Conservation (phyloP, 148 eudicot species). For the Nepenthes mirabilis region DNA sequence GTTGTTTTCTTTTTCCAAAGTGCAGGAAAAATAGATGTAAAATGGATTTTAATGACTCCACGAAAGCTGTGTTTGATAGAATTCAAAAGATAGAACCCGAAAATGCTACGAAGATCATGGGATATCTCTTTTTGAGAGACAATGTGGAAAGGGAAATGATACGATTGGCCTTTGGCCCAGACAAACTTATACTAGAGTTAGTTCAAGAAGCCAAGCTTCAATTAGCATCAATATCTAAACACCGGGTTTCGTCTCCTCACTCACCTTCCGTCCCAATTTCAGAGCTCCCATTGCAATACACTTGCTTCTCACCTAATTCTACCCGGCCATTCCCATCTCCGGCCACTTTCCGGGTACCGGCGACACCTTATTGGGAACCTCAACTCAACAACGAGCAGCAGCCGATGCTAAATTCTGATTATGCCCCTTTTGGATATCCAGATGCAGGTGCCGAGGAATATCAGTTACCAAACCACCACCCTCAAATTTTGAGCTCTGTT, state of each 20-base stretch:
- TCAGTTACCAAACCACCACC: slow-evolving; percentile 13
- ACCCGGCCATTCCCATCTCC: slow-evolving; percentile 23
- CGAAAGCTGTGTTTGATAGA: slow-evolving; percentile 25
- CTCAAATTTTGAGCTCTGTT: slow-evolving; percentile 23
- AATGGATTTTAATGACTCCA: slow-evolving; percentile 58
- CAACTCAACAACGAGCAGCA: slow-evolving; percentile 19
- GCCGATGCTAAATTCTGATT: slow-evolving; percentile 15
- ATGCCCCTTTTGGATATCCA: slow-evolving; percentile 15
- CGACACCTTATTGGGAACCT: slow-evolving; percentile 25
- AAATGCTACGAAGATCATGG: slow-evolving; percentile 40
- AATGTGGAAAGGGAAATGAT: slow-evolving; percentile 42
- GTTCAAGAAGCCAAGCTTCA: slow-evolving; percentile 36
- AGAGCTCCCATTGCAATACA: slow-evolving; percentile 24
- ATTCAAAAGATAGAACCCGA: slow-evolving; percentile 59
- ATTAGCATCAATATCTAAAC: slow-evolving; percentile 15
- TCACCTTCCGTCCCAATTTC: slow-evolving; percentile 15
- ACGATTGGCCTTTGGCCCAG: slow-evolving; percentile 54
- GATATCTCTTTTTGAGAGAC: slow-evolving; percentile 42
- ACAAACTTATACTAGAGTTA: slow-evolving; percentile 25
- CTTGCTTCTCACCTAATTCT: slow-evolving; percentile 24
- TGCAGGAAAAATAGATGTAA: slow-evolving; percentile 15
- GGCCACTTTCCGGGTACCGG: slow-evolving; percentile 9
- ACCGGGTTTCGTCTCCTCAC: slow-evolving; percentile 24
- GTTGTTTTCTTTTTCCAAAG: slow-evolving; percentile 4
- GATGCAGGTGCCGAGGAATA: slow-evolving; percentile 31